These are phyloP conservation scores for Aureococcus anophagefferens DNA, from an alignment of 108 stramenopile species.

Conservation along the genomic window DNA sequence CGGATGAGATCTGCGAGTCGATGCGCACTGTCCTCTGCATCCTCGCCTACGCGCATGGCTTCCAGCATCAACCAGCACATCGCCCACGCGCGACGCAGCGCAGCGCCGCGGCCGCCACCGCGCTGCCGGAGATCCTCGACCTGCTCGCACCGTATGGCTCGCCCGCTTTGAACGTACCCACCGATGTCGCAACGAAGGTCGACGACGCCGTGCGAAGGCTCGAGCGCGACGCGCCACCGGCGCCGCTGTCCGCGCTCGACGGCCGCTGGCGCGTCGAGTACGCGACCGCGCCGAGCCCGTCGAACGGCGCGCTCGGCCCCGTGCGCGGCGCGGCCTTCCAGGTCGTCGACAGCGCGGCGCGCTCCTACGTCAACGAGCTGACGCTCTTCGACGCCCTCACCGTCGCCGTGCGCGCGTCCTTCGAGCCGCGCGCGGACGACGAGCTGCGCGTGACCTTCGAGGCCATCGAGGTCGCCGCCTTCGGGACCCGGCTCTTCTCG, in stretches of 20 bases:
- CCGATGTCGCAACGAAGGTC: neutral
- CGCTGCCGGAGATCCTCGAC: too few relatives aligned
- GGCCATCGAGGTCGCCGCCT: neutral
- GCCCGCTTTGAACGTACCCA: neutral
- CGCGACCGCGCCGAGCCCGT: neutral
- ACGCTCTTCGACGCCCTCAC: neutral
- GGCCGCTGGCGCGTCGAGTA: neutral
- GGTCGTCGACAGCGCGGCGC: neutral
- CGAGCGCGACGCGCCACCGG: too few relatives aligned
- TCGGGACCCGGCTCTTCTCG: neutral
- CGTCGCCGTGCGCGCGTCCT: neutral
- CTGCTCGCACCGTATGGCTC: neutral
- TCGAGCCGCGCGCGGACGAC: neutral
- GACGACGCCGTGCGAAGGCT: neutral
- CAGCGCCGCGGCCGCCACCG: too few relatives aligned
- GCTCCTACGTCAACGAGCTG: neutral
- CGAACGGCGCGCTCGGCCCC: neutral
- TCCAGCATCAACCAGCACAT: too few relatives aligned
- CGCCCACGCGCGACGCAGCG: too few relatives aligned
- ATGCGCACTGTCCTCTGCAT: too few relatives aligned
- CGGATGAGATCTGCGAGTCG: too few relatives aligned
- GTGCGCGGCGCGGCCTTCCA: neutral
- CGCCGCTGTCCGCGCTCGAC: neutral
- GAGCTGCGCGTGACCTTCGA: neutral
- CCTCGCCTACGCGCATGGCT: too few relatives aligned